A percentile compares a stretch with the other conserved stretches of the same genome.
phyloP scores from a whole-genome alignment of 2,329 filamentous ascomycete species.

The Fusarium sarcochroum region DNA sequence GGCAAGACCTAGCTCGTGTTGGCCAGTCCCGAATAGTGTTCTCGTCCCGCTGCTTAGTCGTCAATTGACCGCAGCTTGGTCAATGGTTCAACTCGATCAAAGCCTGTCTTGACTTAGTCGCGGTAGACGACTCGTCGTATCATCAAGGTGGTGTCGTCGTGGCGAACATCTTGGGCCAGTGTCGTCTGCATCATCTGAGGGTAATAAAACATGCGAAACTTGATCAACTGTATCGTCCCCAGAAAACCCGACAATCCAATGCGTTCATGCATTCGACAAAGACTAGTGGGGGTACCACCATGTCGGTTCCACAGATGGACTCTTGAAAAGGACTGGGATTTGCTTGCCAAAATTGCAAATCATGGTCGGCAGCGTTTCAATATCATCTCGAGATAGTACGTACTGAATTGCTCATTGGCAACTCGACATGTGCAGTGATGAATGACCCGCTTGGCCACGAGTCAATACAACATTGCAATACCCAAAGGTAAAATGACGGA shows the following conservation, averaged over 20 bases:
- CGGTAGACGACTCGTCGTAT: not conserved
- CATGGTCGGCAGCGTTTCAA: constrained; percentile 32
- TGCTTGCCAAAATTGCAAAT: constrained; percentile 29
- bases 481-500: constrained; percentile 38
- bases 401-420: not conserved
- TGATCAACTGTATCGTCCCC: constrained; percentile 29
- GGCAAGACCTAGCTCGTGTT: constrained; percentile 32
- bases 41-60: constrained; percentile 31
- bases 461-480: constrained; percentile 42
- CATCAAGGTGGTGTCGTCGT: constrained; percentile 16
- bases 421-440: constrained; percentile 28
- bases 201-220: constrained; percentile 18
- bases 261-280: constrained; percentile 46
- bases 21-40: constrained; percentile 30
- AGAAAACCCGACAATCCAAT: constrained; percentile 28
- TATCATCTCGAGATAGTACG: constrained; percentile 6
- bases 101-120: constrained; percentile 12
- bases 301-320: constrained; percentile 38
- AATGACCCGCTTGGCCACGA: constrained; percentile 44
- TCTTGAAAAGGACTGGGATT: constrained; percentile 28
- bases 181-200: constrained; percentile 11
- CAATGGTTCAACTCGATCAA: constrained; percentile 20
- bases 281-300: constrained; percentile 26
- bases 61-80: constrained; percentile 23
- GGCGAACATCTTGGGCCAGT: constrained; percentile 5